phyloP scores from a whole-genome alignment of 2,329 filamentous ascomycete genomes.

The Colletotrichum horii region DNA sequence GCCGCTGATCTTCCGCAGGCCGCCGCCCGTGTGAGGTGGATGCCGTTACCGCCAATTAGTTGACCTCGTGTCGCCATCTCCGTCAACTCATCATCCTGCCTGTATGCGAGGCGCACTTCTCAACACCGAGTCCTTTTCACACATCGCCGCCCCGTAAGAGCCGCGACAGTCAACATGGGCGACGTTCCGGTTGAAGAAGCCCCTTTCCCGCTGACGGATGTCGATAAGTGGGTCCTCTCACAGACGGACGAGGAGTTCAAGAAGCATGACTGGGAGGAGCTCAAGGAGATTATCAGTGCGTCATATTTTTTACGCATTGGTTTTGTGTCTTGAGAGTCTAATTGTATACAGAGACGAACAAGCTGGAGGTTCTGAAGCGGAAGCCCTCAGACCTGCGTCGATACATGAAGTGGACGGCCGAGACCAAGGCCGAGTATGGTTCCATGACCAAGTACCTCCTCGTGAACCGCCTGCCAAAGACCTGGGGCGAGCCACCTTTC shows the following conservation, averaged over 20 bases:
- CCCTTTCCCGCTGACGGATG: conserved; percentile 64
- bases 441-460: conserved; percentile 82
- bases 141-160: neutral
- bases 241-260: conserved; percentile 74
- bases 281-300: conserved; percentile 70
- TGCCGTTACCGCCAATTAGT: neutral
- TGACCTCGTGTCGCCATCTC: neutral
- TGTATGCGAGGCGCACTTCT: neutral
- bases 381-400: conserved; percentile 79
- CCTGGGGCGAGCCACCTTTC: conserved; percentile 70
- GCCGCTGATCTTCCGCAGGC: conserved; percentile 18
- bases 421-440: conserved; percentile 75
- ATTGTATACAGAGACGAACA: conserved; percentile 50
- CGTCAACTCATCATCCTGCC: neutral
- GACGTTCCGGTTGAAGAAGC: conserved; percentile 43
- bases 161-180: conserved; percentile 39
- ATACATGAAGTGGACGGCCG: conserved; percentile 79
- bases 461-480: conserved; percentile 67
- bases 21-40: neutral
- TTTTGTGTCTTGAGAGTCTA: neutral
- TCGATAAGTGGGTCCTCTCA: conserved; percentile 63
- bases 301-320: neutral
- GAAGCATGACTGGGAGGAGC: conserved; percentile 75
- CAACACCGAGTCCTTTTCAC: neutral
- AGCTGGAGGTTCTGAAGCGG: conserved; percentile 78